A percentile compares a stretch with the other conserved stretches of the same genome.
phyloP scores from a whole-genome alignment of 768 basidiomycete genomes.

The Pleurotus platypus region DNA sequence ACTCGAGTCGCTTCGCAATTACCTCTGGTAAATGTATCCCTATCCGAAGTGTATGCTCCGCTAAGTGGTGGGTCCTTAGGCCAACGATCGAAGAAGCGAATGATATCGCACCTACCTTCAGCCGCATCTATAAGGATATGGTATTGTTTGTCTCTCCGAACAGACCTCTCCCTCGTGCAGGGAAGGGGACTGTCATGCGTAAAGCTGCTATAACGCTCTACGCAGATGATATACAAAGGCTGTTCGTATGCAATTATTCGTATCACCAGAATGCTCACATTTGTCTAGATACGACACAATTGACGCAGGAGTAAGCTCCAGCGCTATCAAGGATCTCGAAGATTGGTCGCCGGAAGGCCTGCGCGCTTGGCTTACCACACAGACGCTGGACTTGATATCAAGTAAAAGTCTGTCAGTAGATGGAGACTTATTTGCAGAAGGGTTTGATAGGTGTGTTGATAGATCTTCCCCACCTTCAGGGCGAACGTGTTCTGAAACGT shows the following conservation, averaged over 20 bases:
- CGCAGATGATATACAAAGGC: constrained; percentile 38
- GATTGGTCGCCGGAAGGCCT: constrained; percentile 14
- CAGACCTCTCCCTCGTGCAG: constrained; percentile 39
- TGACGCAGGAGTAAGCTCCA: constrained; percentile 13
- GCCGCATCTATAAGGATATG: constrained; percentile 49
- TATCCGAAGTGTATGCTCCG: background rate
- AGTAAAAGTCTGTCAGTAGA: constrained; percentile 8
- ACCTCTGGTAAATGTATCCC: constrained; percentile 29
- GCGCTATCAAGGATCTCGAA: constrained; percentile 10
- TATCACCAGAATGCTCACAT: background rate
- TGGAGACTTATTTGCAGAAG: constrained; percentile 28
- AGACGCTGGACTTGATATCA: constrained; percentile 14
- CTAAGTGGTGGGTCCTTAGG: constrained; percentile 18
- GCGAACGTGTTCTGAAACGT: too few relatives aligned
- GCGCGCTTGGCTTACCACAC: constrained; percentile 16
- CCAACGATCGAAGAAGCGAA: constrained; percentile 41
- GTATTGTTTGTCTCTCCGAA: constrained; percentile 35
- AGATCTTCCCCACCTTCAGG: background rate
- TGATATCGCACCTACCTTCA: constrained; percentile 35
- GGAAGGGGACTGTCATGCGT: constrained; percentile 46
- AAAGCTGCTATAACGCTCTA: constrained; percentile 40
- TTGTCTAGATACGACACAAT: constrained; percentile 18
- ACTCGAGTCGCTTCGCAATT: constrained; percentile 27
- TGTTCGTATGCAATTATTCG: constrained; percentile 25
- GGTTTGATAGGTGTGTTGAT: constrained; percentile 25